Percentiles rank a stretch among this genome's conserved stretches.
These are phyloP conservation scores for Suhomyces wounanorum DNA, from an alignment of 1,139 yeast genomes.

Conservation along the genomic window DNA sequence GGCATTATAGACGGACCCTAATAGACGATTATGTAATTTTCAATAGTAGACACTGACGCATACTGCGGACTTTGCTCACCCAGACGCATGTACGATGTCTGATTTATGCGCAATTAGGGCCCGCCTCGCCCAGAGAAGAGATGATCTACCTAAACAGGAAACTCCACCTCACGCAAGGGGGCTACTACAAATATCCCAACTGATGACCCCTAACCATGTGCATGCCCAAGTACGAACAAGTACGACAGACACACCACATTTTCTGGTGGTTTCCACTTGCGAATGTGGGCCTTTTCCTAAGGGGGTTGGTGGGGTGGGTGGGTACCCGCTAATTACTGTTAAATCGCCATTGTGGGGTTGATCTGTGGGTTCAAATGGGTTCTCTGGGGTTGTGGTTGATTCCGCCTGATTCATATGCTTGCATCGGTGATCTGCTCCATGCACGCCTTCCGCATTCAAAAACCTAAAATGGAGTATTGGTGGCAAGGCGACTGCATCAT, in stretches of 20 bases:
- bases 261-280: too few species aligned
- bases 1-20: slow-evolving; percentile 4
- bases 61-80: not conserved
- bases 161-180: not conserved
- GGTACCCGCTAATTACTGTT: too few species aligned
- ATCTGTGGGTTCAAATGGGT: too few species aligned
- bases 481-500: not conserved
- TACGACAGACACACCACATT: not conserved
- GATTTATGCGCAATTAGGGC: not conserved
- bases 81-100: not conserved
- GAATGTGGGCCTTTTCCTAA: too few species aligned
- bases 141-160: not conserved
- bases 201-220: not conserved
- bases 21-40: slow-evolving; percentile 1
- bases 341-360: too few species aligned
- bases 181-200: not conserved
- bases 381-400: not conserved
- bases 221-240: too few species aligned
- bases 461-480: not conserved
- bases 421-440: not conserved
- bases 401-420: not conserved
- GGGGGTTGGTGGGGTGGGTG: not conserved
- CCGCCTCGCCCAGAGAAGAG: not conserved
- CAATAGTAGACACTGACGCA: not conserved
- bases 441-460: not conserved